Conservation (phyloP, 306 rosid species). For the Ammopiptanthus mongolicus region DNA sequence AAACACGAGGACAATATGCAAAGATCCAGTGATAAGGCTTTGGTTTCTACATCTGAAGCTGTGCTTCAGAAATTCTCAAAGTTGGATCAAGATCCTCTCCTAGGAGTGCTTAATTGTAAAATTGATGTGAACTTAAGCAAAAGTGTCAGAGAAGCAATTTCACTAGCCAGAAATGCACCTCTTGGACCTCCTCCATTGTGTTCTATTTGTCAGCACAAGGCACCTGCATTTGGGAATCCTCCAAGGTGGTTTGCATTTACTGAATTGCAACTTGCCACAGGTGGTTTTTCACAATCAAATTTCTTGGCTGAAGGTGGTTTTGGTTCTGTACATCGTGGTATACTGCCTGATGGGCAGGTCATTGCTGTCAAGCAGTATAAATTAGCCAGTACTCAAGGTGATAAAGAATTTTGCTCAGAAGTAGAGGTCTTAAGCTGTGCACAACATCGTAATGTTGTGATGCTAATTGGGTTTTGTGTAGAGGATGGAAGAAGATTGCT, state of each 20-base stretch:
- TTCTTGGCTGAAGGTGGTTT: conserved; percentile 99
- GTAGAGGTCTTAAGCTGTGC: conserved; percentile 96
- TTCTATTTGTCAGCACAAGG: conserved; percentile 93
- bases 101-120: conserved; percentile 41
- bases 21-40: conserved; percentile 35
- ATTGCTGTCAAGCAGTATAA: conserved; percentile 94
- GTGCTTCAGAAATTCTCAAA: conserved; percentile 56
- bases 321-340: conserved; percentile 90
- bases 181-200: conserved; percentile 91
- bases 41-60: conserved; percentile 44
- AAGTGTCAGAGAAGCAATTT: conserved; percentile 74
- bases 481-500: conserved; percentile 89
- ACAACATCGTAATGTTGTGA: conserved; percentile 94
- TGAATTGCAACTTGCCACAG: conserved; percentile 78
- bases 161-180: conserved; percentile 51
- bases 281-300: conserved; percentile 76
- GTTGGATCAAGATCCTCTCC: conserved; percentile 50
- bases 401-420: conserved; percentile 92
- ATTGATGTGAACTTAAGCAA: conserved; percentile 62
- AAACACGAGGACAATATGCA: conserved; percentile 35
- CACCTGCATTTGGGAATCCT: conserved; percentile 88
- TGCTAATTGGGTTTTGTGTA: conserved; percentile 87
- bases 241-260: conserved; percentile 88
- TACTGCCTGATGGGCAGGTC: conserved; percentile 65
- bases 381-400: conserved; percentile 89